Conservation (phyloP, 2,329 filamentous ascomycete genomes). For the Domatiomyces globalis region DNA sequence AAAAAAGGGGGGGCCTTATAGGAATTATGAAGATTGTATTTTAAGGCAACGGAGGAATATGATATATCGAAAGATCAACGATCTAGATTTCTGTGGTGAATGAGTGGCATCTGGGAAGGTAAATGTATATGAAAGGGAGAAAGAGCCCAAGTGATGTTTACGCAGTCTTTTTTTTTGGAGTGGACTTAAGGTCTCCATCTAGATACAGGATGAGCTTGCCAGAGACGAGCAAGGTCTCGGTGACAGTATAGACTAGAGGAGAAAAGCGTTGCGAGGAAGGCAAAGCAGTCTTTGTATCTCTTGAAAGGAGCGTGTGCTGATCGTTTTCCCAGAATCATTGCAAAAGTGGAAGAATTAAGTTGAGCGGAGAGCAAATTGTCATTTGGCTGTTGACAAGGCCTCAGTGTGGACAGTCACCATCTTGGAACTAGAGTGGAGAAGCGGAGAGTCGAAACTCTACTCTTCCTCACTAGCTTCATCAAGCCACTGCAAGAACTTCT, state of each 20-base stretch:
- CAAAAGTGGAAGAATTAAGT: not conserved
- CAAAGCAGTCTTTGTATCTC: not conserved
- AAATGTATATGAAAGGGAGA: not conserved
- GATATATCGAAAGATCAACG: not conserved
- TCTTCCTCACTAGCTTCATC: conserved; percentile 55
- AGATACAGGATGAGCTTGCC: not conserved
- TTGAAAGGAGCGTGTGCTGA: not conserved
- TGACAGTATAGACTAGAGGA: not conserved
- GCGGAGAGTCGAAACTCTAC: not conserved
- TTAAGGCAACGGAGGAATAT: not conserved
- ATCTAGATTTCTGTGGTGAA: not conserved
- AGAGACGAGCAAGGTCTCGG: not conserved
- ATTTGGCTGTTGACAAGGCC: no score
- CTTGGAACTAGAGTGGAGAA: not conserved
- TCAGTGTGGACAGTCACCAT: not conserved
- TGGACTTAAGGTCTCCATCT: not conserved
- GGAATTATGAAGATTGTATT: not conserved
- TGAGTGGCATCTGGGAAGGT: not conserved
- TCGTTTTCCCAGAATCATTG: not conserved
- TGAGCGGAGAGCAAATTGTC: not conserved
- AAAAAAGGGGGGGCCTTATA: not conserved
- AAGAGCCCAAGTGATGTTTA: not conserved
- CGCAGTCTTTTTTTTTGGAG: not conserved
- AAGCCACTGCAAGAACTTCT: conserved; percentile 90
- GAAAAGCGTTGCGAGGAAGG: not conserved